These are phyloP conservation scores for Nemania sp. DNA, from an alignment of 2,329 filamentous ascomycete genomes.

Conservation along the genomic window DNA sequence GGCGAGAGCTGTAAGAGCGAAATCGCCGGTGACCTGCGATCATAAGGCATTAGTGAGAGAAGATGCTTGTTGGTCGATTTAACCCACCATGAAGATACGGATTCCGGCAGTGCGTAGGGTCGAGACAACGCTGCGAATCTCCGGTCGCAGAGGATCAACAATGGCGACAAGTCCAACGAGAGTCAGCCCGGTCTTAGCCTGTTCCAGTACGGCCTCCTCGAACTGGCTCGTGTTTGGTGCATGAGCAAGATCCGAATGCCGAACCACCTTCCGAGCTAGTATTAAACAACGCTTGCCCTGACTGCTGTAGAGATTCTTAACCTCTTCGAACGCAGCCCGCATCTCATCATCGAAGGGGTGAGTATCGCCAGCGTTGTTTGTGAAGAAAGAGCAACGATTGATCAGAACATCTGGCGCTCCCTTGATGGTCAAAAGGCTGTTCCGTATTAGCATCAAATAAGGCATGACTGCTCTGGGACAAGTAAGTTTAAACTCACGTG, in stretches of 20 bases:
- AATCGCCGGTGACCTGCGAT: constrained; percentile 71
- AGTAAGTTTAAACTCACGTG: constrained; percentile 38
- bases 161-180: constrained; percentile 78
- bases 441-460: constrained; percentile 49
- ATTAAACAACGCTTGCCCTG: constrained; percentile 71
- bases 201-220: constrained; percentile 61
- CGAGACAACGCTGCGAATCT: constrained; percentile 69
- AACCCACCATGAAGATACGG: constrained; percentile 72
- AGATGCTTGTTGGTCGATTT: not conserved
- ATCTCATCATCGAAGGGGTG: constrained; percentile 53
- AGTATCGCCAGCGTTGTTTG: constrained; percentile 59
- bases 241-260: constrained; percentile 44
- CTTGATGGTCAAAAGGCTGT: constrained; percentile 71
- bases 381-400: constrained; percentile 61
- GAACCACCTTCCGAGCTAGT: constrained; percentile 64
- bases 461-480: not conserved
- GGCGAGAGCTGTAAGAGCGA: constrained; percentile 72
- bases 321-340: constrained; percentile 54
- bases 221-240: constrained; percentile 53
- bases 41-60: not conserved
- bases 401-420: constrained; percentile 78
- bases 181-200: constrained; percentile 66
- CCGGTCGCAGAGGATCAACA: constrained; percentile 76
- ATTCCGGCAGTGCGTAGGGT: constrained; percentile 72
- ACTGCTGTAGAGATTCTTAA: constrained; percentile 71